Conservation (phyloP, 495 filamentous ascomycete species). For the Bacidia rubella region DNA sequence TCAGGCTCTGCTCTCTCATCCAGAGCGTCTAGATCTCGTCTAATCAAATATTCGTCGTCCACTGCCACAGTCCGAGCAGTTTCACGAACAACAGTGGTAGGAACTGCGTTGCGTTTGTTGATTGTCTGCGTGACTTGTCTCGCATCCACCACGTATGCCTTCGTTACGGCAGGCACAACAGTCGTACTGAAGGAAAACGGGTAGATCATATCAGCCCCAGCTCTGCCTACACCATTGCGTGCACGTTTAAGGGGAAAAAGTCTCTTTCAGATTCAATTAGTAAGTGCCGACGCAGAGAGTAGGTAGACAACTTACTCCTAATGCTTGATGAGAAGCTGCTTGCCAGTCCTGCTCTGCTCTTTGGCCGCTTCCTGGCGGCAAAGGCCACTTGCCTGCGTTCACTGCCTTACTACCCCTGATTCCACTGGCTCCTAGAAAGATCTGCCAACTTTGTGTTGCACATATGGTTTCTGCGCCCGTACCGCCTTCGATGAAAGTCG, state of each 20-base stretch:
- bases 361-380: neutral
- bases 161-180: neutral
- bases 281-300: neutral
- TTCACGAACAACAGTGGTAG: neutral
- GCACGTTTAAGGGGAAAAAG: too few species aligned
- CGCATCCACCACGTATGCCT: slow-evolving; percentile 4
- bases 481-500: slow-evolving; percentile 3
- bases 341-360: too few species aligned
- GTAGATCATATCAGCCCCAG: neutral
- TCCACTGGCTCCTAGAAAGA: neutral
- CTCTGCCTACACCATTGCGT: neutral
- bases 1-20: too few species aligned
- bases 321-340: too few species aligned
- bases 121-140: neutral
- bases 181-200: slow-evolving; percentile 3
- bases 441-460: slow-evolving; percentile 3
- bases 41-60: neutral
- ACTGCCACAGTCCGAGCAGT: neutral
- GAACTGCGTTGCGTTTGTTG: neutral
- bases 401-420: neutral
- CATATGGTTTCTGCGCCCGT: slow-evolving; percentile 3
- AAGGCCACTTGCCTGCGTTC: slow-evolving; percentile 1
- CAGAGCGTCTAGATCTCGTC: too few species aligned
- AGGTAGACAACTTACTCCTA: too few species aligned
- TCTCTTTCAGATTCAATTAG: neutral